phyloP scores from a whole-genome alignment of 2,329 filamentous ascomycete species.

The Seiridium unicorne region DNA sequence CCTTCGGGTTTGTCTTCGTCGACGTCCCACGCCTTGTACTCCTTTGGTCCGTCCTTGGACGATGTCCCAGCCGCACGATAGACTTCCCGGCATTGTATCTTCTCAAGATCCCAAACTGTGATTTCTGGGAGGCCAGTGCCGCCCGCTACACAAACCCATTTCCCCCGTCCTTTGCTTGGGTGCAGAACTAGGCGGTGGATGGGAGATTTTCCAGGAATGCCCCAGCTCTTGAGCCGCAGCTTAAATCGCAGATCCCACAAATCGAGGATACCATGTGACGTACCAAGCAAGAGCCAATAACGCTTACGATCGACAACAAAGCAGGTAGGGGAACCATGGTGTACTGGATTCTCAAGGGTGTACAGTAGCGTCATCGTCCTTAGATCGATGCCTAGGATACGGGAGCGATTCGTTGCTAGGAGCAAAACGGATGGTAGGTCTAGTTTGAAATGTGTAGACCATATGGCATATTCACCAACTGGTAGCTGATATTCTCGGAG shows the following conservation, averaged over 20 bases:
- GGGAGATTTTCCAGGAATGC: constrained; percentile 74
- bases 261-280: constrained; percentile 87
- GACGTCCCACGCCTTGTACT: constrained; percentile 82
- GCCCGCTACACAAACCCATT: constrained; percentile 85
- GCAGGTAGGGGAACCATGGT: constrained; percentile 87
- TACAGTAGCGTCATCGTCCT: constrained; percentile 83
- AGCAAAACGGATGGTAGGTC: constrained; percentile 81
- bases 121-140: constrained; percentile 86
- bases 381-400: constrained; percentile 81
- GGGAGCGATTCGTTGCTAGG: constrained; percentile 81
- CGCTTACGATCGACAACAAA: constrained; percentile 85
- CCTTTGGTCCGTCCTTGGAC: constrained; percentile 55
- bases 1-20: constrained; percentile 87
- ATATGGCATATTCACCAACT: constrained; percentile 73
- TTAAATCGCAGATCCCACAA: constrained; percentile 97
- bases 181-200: constrained; percentile 81
- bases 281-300: constrained; percentile 89
- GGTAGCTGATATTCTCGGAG: constrained; percentile 81
- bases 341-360: constrained; percentile 79
- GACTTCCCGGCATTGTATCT: constrained; percentile 82
- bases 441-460: constrained; percentile 87
- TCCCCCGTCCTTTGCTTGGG: constrained; percentile 73
- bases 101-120: constrained; percentile 94
- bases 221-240: constrained; percentile 84
- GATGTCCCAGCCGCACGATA: constrained; percentile 66